A percentile compares a stretch with the other conserved stretches of the same genome.
phyloP scores from a whole-genome alignment of 2,329 filamentous ascomycete genomes.

The Zopfia rhizophila region DNA sequence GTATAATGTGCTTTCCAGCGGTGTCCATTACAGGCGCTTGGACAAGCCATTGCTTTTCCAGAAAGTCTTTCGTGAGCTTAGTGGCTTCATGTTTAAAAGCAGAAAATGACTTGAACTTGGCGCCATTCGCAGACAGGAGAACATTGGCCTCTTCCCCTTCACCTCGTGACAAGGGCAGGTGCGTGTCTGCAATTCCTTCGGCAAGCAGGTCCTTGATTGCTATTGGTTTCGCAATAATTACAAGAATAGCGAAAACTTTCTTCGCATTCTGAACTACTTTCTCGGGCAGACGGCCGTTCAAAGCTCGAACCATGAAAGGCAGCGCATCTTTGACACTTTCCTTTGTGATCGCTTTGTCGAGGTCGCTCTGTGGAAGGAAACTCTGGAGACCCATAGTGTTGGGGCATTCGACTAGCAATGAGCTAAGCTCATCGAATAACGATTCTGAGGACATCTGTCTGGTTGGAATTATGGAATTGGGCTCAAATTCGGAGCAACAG shows the following conservation, averaged over 20 bases:
- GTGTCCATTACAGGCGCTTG: constrained; percentile 16
- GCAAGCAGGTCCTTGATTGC: constrained; percentile 7
- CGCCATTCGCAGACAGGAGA: neutral
- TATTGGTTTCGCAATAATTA: constrained; percentile 4
- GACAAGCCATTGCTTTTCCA: constrained; percentile 19
- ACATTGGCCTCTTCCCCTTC: neutral
- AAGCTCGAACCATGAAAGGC: neutral
- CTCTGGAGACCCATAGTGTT: neutral
- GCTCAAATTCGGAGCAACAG: too few relatives aligned
- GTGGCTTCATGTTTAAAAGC: neutral
- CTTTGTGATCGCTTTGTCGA: constrained; percentile 5
- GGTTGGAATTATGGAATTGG: too few relatives aligned
- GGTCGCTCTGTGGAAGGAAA: neutral
- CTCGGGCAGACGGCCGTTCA: neutral
- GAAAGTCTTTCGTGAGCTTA: constrained; percentile 8
- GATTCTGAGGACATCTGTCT: too few relatives aligned
- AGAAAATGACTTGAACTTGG: constrained; percentile 4
- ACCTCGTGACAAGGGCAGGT: constrained; percentile 8
- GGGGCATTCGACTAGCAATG: too few relatives aligned
- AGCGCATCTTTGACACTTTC: constrained; percentile 5
- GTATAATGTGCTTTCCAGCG: constrained; percentile 1
- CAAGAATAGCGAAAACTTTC: constrained; percentile 18
- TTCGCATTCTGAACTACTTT: constrained; percentile 6
- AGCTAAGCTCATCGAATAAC: too few relatives aligned
- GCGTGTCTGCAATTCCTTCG: constrained; percentile 10